Evolutionary conservation across 1,139 yeast species (phyloP).

Genomic region (Kodamaea derodonti): DNA sequence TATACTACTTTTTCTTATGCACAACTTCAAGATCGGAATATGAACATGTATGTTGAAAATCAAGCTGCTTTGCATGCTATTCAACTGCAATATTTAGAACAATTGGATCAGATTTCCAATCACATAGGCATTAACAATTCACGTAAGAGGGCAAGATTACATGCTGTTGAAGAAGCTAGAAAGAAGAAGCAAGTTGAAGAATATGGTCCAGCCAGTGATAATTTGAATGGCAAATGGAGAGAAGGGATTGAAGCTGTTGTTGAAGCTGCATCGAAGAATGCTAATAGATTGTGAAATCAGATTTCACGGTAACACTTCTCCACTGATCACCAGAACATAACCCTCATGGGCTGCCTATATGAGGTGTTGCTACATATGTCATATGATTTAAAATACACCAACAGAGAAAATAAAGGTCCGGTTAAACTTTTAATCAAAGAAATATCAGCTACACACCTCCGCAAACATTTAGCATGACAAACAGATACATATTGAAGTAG

Average conservation of each 20-base stretch:
- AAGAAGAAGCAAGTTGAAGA: constrained; percentile 33
- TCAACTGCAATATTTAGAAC: constrained; percentile 18
- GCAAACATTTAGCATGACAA: no score
- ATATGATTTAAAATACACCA: no score
- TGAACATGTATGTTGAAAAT: constrained; percentile 21
- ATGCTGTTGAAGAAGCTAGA: constrained; percentile 27
- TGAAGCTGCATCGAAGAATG: constrained; percentile 14
- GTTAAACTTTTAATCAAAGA: no score
- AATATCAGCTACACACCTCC: no score
- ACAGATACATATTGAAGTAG: no score
- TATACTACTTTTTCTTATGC: constrained; percentile 33
- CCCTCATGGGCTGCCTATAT: no score
- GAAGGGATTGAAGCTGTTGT: constrained; percentile 37
- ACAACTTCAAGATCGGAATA: constrained; percentile 26
- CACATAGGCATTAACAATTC: constrained; percentile 15
- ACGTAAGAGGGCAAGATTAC: constrained; percentile 28
- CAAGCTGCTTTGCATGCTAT: constrained; percentile 15
- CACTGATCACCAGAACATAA: no score
- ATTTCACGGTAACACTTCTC: no score
- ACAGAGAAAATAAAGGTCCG: no score
- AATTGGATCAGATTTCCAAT: constrained; percentile 16
- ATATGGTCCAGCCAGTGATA: constrained; percentile 32
- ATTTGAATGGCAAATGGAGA: constrained; percentile 35
- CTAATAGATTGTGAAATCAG: no score
- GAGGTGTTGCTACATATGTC: no score